phyloP scores from a whole-genome alignment of 2,329 filamentous ascomycete genomes.

The Colletotrichum abscissum region DNA sequence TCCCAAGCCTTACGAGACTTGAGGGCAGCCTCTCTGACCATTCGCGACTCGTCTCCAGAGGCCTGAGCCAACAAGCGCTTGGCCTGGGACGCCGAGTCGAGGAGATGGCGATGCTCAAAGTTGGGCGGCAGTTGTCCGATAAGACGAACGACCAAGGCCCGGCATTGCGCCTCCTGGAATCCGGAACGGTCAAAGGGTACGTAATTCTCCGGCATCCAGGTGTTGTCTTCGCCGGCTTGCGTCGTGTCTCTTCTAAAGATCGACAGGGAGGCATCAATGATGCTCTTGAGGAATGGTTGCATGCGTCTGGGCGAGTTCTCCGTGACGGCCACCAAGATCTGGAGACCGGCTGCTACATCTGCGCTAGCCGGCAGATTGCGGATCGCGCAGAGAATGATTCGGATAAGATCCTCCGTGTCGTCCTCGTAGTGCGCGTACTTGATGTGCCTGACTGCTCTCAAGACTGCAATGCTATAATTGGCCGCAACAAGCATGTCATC shows the following conservation, averaged over 20 bases:
- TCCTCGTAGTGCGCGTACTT: constrained; percentile 62
- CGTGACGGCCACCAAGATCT: constrained; percentile 61
- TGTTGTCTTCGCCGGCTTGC: constrained; percentile 36
- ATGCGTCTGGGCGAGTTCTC: constrained; percentile 57
- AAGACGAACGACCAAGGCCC: constrained; percentile 60
- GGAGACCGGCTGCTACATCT: constrained; percentile 60
- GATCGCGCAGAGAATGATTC: constrained; percentile 60
- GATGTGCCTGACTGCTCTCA: constrained; percentile 62
- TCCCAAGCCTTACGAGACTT: constrained; percentile 62
- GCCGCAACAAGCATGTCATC: constrained; percentile 44
- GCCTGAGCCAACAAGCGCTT: constrained; percentile 60
- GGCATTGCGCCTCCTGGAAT: constrained; percentile 45
- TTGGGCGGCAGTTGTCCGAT: constrained; percentile 58
- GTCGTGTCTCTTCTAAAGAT: constrained; percentile 42
- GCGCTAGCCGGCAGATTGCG: constrained; percentile 52
- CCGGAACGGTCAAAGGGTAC: constrained; percentile 27
- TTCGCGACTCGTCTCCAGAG: constrained; percentile 65
- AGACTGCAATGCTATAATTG: constrained; percentile 59
- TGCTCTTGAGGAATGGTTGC: constrained; percentile 59
- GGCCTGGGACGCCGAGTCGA: constrained; percentile 56
- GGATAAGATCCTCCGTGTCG: constrained; percentile 59
- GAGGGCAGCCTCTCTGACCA: constrained; percentile 62
- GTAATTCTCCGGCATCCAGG: constrained; percentile 46
- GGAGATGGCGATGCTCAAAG: constrained; percentile 59
- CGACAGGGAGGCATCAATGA: constrained; percentile 57